Evolutionary conservation across 2,329 filamentous ascomycete species (phyloP), one percentile per base, ranked within the genome.

Genomic region (Sporothrix sp.): DNA sequence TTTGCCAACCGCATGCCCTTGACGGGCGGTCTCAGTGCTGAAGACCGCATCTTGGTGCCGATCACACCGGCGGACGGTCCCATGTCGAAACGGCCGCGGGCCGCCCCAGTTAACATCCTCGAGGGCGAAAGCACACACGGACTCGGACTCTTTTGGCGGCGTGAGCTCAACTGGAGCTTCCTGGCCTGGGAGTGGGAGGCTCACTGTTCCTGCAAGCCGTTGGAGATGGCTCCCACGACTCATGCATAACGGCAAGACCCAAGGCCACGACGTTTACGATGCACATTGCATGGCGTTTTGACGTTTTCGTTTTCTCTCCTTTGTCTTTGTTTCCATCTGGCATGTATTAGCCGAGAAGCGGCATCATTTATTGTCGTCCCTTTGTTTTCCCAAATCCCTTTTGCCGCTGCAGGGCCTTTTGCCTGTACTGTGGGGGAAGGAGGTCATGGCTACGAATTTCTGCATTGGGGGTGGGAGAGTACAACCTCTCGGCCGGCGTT

Each of bases 81-180:
- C 10, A 27, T 7, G 9, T 16, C 38, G n/a, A 21, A 21, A 8
- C 13, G 16, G 13, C 10, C 25, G 5, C 23, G 20, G 18, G 46
- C 36, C 6, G 33, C 25, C 43, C 18, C 13, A 4, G 40, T n/a
- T 2, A 35, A 32, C 10, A 32, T 38, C 4, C 43, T 20, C n/a
- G 45, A 20, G 36, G 54, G 52, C 6, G 50, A 42, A n/a, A 55
- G 54, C 16, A 57, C 73, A 75, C 52, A 58, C 59, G 80, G 81
- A n/a, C 73, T 84, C 59, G 81, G 81, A 33, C 68, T 85, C 39
- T 84, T 84, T 63, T 85, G 81, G 80, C 76, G 81, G 59, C 78
- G 81, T 60, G 86, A 91, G 69, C 71, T 93, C 62, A 93, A 93
- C 69, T 91, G 87, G 87, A 88, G 85, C 65, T 76, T 90, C 64